Evolutionary conservation across 2,329 filamentous ascomycete species (phyloP).

Genomic region (Aspergillus floridensis): DNA sequence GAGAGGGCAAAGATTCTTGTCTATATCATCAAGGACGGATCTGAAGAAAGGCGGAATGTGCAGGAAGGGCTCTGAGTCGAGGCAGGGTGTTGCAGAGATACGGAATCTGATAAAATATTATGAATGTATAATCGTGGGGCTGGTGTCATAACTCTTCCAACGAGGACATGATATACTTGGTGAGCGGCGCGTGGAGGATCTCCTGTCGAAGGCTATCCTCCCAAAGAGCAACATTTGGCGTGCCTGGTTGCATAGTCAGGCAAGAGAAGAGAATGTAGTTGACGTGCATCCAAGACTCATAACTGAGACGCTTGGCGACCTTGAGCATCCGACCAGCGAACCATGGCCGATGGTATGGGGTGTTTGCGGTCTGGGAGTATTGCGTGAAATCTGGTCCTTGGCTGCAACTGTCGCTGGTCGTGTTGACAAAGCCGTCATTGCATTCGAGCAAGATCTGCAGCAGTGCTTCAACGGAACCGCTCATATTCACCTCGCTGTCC

Average conservation of each 20-base stretch:
- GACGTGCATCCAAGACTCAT: conserved; percentile 35
- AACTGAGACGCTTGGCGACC: conserved; percentile 36
- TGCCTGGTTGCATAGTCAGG: conserved; percentile 30
- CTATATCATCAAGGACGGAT: too few relatives aligned
- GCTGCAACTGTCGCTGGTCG: background rate
- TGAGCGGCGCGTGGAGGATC: conserved; percentile 37
- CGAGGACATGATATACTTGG: conserved; percentile 33
- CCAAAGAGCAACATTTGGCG: conserved; percentile 27
- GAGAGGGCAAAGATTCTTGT: too few relatives aligned
- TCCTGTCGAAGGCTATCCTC: conserved; percentile 35
- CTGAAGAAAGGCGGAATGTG: too few relatives aligned
- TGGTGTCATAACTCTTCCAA: conserved; percentile 11
- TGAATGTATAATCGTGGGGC: background rate
- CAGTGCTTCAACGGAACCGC: conserved; percentile 39
- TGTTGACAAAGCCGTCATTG: conserved; percentile 26
- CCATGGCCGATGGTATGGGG: conserved; percentile 37
- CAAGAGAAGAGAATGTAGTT: conserved; percentile 38
- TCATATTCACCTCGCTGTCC: conserved; percentile 37
- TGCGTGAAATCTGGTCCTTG: conserved; percentile 27
- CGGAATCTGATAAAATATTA: background rate
- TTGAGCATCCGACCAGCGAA: conserved; percentile 42
- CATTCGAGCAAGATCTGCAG: conserved; percentile 40
- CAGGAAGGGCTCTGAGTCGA: background rate
- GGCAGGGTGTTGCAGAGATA: background rate
- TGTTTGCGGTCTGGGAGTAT: conserved; percentile 24